These are phyloP conservation scores for Clarireedia sp. DNA, from an alignment of 2,329 filamentous ascomycete genomes.

Conservation along the genomic window DNA sequence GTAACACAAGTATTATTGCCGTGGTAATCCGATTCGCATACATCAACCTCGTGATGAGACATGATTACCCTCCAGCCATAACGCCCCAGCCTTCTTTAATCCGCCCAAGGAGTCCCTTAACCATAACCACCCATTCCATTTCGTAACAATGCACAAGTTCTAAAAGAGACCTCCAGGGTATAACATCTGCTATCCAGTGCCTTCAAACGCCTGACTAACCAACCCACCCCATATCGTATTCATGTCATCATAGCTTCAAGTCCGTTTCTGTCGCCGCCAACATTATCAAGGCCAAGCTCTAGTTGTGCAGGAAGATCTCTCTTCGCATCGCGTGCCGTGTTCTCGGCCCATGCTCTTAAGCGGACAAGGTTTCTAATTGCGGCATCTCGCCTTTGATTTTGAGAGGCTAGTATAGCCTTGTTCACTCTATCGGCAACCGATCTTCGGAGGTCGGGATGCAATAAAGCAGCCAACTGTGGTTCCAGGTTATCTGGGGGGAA, in stretches of 20 bases:
- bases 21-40: too few relatives aligned
- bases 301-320: conserved; percentile 28
- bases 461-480: conserved; percentile 64
- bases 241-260: conserved; percentile 28
- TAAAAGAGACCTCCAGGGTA: too few relatives aligned
- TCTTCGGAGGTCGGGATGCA: conserved; percentile 72
- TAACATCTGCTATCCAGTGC: too few relatives aligned
- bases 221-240: conserved; percentile 5
- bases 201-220: not conserved
- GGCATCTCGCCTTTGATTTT: conserved; percentile 67
- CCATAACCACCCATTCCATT: too few relatives aligned
- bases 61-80: too few relatives aligned
- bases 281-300: conserved; percentile 26
- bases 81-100: too few relatives aligned
- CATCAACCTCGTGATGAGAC: too few relatives aligned
- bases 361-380: conserved; percentile 75
- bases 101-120: too few relatives aligned
- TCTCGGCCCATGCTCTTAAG: conserved; percentile 78
- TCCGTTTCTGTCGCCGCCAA: conserved; percentile 21
- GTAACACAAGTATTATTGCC: too few relatives aligned
- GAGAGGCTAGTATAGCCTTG: conserved; percentile 70
- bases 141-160: too few relatives aligned
- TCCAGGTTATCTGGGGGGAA: conserved; percentile 76
- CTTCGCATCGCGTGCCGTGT: conserved; percentile 27
- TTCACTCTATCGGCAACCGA: conserved; percentile 86